These are phyloP conservation scores for Malania oleifera DNA, from an alignment of 164 flowering plant species.

Conservation along the genomic window DNA sequence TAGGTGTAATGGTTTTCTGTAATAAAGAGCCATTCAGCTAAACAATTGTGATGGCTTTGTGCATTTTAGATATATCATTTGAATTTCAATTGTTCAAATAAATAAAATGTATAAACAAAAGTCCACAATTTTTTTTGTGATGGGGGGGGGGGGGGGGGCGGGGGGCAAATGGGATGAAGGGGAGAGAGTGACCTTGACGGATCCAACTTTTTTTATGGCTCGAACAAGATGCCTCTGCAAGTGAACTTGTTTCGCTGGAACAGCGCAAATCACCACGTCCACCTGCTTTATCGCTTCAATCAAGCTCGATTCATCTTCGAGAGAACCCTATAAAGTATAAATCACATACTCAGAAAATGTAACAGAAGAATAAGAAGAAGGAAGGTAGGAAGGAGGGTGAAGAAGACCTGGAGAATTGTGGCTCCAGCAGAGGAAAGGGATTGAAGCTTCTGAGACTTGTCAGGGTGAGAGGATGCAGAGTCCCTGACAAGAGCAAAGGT, in stretches of 20 bases:
- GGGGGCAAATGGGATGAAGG: no score
- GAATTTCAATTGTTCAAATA: no score
- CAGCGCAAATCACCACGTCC: slow-evolving; percentile 74
- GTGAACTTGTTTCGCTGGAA: slow-evolving; percentile 44
- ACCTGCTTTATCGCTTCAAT: slow-evolving; percentile 57
- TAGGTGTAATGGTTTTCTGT: no score
- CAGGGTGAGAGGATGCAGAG: slow-evolving; percentile 37
- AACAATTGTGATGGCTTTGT: no score
- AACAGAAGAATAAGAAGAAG: not conserved
- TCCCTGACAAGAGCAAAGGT: slow-evolving; percentile 60
- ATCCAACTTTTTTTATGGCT: slow-evolving; percentile 56
- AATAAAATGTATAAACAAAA: no score
- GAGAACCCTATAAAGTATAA: slow-evolving; percentile 48
- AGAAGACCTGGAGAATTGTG: slow-evolving; percentile 40
- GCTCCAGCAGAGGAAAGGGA: slow-evolving; percentile 50
- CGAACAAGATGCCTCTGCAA: slow-evolving; percentile 58
- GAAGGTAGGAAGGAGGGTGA: not conserved
- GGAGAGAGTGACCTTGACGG: slow-evolving; percentile 44
- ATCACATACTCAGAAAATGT: not conserved
- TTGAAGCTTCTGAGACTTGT: slow-evolving; percentile 34
- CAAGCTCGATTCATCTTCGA: slow-evolving; percentile 51
- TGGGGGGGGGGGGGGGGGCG: no score
- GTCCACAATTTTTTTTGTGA: no score
- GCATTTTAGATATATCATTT: no score
- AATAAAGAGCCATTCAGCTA: no score